Conservation (phyloP, 257 asterid genomes). For the Lycium ferocissimum region DNA sequence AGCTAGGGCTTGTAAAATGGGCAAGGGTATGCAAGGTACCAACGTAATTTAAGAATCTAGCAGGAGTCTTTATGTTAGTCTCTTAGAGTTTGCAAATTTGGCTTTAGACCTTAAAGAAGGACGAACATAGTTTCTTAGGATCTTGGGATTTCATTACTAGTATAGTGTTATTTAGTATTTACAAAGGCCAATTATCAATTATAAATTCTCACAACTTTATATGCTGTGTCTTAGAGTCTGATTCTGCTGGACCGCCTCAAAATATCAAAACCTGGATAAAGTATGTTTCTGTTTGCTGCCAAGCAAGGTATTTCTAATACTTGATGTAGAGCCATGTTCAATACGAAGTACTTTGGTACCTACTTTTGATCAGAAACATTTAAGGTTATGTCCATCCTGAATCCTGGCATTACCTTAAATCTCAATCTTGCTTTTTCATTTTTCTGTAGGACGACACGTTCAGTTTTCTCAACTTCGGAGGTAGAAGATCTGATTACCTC, state of each 20-base stretch:
- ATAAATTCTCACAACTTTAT: slow-evolving; percentile 9
- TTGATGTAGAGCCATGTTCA: neutral
- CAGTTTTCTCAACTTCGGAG: slow-evolving; percentile 59
- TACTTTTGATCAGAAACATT: slow-evolving; percentile 16
- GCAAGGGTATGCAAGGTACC: neutral
- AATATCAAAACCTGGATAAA: slow-evolving; percentile 81
- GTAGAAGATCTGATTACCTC: slow-evolving; percentile 72
- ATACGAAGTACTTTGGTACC: neutral
- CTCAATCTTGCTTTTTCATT: neutral
- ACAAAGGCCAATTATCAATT: slow-evolving; percentile 2
- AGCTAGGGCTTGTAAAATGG: neutral
- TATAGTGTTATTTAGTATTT: neutral
- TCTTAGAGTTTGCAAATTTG: neutral
- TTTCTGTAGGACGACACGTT: slow-evolving; percentile 51
- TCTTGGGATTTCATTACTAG: slow-evolving; percentile 7
- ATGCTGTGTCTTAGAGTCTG: slow-evolving; percentile 54
- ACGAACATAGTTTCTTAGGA: neutral
- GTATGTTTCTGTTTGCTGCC: slow-evolving; percentile 56
- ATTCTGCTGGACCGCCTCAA: slow-evolving; percentile 72
- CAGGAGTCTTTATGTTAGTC: neutral
- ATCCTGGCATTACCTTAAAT: neutral
- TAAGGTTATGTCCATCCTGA: neutral
- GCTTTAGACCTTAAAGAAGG: neutral
- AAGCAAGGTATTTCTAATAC: slow-evolving; percentile 58
- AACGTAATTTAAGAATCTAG: neutral